Evolutionary conservation across 2,329 filamentous ascomycete genomes (phyloP), one percentile per base, ranked within the genome.

Genomic region (Metarhizium humberi): DNA sequence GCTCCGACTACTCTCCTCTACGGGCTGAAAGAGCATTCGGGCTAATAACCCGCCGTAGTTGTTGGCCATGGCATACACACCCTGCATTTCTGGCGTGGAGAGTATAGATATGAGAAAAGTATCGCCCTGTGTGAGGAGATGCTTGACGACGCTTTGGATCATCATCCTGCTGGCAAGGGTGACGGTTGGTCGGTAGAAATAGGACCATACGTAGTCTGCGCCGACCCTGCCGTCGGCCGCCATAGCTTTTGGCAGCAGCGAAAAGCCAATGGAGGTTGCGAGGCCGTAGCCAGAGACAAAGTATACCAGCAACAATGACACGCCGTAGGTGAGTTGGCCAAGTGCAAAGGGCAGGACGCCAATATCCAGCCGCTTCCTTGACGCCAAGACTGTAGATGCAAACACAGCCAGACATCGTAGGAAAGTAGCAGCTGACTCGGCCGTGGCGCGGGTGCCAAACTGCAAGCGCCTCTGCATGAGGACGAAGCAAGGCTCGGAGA

Each of bases 11-110:
- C 87, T 92, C 71, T 99, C 95, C 70, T 99, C 94, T 57, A 99
- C 84, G 7, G 94, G 95, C 65, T 97, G 94, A 68, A 99, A 92
- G 52, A 99, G 75, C 60, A 97, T 82, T 3, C 94, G 83, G 0
- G 94, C 94, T 32, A 95, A 75, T 0, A 99, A 80, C 2, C 92
- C 89, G 25, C 94, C 94, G 68, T 94, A 99, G 70, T 97, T 99
- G 63, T 91, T 91, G 53, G 92, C 94, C 5, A 99, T 79, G 0
- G 92, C 90, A 66, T 97, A 99, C 40, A 90, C 85, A 14, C 94
- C 94, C 73, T 97, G 94, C 4, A 92, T 87, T 46, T 83, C 77
- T 1, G 94, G 80, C 0, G 85, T 84, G 6, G 92, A 86, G 56
- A 97, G 78, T 13, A 85, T 73, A 16, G 88, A 86, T 59, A 99